phyloP scores from a whole-genome alignment of 164 flowering plant species.

The Hamamelis virginiana region DNA sequence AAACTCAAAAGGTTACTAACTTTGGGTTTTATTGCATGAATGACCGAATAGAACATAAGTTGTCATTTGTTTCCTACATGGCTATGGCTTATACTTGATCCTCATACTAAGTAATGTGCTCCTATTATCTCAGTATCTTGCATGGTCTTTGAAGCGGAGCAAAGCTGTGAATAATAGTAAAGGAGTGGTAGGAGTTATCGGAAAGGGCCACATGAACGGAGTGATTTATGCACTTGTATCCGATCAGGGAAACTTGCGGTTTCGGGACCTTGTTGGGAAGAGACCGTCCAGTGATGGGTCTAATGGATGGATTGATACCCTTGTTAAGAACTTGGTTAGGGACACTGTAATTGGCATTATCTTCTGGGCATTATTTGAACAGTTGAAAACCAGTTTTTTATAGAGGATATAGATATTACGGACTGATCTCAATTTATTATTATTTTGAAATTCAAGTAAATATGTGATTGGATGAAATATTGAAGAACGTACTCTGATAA shows the following conservation, averaged over 20 bases:
- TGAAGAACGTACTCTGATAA: too few species aligned
- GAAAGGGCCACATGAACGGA: constrained; percentile 93
- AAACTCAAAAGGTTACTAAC: too few species aligned
- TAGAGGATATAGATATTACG: background rate
- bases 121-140: constrained; percentile 60
- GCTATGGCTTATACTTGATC: background rate
- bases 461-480: too few species aligned
- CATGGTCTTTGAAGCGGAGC: constrained; percentile 94
- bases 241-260: constrained; percentile 77
- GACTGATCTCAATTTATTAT: too few species aligned
- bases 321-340: constrained; percentile 57
- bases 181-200: constrained; percentile 87
- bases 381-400: constrained; percentile 23
- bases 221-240: constrained; percentile 81
- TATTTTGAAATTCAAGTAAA: too few species aligned
- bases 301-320: constrained; percentile 38
- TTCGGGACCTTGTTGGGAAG: constrained; percentile 69
- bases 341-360: constrained; percentile 68
- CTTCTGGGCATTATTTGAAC: constrained; percentile 69
- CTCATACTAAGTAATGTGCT: background rate
- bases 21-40: too few species aligned
- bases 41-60: background rate
- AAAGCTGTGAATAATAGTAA: constrained; percentile 79
- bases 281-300: constrained; percentile 27
- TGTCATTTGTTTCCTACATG: background rate